Percentiles rank a stretch among this genome's conserved stretches.
phyloP scores from a whole-genome alignment of 805 yeast species.

The Vanderwaltozyma polyspora region DNA sequence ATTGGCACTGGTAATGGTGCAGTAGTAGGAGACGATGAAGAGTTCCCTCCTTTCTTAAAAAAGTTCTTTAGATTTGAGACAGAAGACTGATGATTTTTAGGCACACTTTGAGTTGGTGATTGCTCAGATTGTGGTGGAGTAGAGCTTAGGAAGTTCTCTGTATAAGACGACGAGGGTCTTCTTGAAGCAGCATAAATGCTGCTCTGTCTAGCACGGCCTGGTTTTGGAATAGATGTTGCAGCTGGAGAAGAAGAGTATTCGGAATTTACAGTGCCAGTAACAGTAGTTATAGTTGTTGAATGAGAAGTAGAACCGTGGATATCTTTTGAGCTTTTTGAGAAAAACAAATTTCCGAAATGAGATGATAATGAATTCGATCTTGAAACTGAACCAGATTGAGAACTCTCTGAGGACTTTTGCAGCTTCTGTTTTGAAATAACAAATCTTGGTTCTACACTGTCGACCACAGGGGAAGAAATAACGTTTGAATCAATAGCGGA shows the following conservation, averaged over 20 bases:
- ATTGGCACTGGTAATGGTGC: constrained; percentile 1
- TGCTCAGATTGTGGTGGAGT: constrained; percentile 20
- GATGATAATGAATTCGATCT: constrained; percentile 27
- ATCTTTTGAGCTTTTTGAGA: constrained; percentile 20
- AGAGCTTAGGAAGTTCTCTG: constrained; percentile 18
- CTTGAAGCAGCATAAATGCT: constrained; percentile 28
- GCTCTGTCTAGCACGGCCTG: constrained; percentile 26
- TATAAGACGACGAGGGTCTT: constrained; percentile 20
- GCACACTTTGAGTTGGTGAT: constrained; percentile 29
- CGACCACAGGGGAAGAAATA: constrained; percentile 60
- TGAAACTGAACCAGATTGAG: constrained; percentile 17
- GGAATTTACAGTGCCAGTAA: constrained; percentile 1
- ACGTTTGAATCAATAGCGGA: constrained; percentile 43
- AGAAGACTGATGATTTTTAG: constrained; percentile 55
- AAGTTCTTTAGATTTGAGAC: constrained; percentile 70
- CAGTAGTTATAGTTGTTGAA: constrained; percentile 2
- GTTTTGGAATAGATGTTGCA: constrained; percentile 27
- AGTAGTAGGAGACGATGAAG: background rate
- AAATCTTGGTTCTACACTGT: constrained; percentile 73
- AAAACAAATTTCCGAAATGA: constrained; percentile 26
- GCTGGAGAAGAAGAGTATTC: constrained; percentile 5
- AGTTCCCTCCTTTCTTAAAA: constrained; percentile 38
- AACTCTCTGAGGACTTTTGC: constrained; percentile 21
- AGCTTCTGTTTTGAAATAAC: constrained; percentile 66
- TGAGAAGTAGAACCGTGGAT: constrained; percentile 2